A percentile compares a stretch with the other conserved stretches of the same genome.
Conservation (phyloP, 2,329 filamentous ascomycete genomes). For the Sclerotinia glacialis region DNA sequence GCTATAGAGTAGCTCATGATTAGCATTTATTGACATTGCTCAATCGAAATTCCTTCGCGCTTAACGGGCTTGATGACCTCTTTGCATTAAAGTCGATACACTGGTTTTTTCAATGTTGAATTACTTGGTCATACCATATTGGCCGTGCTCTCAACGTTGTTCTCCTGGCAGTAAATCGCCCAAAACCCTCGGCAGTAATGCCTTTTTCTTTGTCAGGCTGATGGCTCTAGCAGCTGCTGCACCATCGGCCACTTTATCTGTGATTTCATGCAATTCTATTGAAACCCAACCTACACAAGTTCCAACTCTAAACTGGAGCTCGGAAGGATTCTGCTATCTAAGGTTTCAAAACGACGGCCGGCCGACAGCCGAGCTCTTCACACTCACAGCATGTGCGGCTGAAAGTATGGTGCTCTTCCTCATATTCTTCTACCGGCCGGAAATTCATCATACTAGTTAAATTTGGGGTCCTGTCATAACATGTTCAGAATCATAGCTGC, state of each 20-base stretch:
- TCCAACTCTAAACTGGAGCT: background rate
- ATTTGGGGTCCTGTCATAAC: background rate
- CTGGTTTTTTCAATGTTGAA: slow-evolving; percentile 19
- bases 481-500: background rate
- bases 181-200: background rate
- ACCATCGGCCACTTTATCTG: slow-evolving; percentile 16
- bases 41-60: slow-evolving; percentile 18
- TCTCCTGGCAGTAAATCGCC: background rate
- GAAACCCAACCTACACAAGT: background rate
- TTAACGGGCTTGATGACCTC: slow-evolving; percentile 24
- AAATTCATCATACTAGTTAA: background rate
- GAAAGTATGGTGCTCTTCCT: background rate
- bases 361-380: background rate
- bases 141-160: too few relatives aligned
- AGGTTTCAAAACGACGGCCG: background rate
- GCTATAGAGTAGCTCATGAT: slow-evolving; percentile 19
- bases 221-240: slow-evolving; percentile 4
- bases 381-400: background rate
- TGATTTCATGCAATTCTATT: background rate
- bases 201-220: background rate
- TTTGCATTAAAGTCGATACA: slow-evolving; percentile 23
- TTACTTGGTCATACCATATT: slow-evolving; percentile 13
- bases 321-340: background rate
- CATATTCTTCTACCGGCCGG: background rate
- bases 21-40: slow-evolving; percentile 27